Evolutionary conservation across 164 flowering plant genomes (phyloP).

Genomic region (Umbilicus rupestris): DNA sequence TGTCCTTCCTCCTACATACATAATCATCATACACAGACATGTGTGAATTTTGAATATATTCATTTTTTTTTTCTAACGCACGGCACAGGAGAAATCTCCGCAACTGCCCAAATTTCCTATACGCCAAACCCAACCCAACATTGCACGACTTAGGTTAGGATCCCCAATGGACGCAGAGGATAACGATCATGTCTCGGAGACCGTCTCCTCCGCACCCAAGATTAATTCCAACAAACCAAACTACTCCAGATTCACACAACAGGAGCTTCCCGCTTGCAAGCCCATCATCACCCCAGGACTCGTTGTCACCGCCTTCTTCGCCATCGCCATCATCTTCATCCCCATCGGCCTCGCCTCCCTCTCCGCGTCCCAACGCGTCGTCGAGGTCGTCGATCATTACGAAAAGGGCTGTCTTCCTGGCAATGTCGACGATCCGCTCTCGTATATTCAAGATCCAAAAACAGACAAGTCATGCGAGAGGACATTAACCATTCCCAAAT

Average conservation of each 20-base stretch:
- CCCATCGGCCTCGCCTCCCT: slow-evolving; percentile 4
- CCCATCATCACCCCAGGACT: slow-evolving; percentile 3
- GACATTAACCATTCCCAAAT: slow-evolving; percentile 50
- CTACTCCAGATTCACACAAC: slow-evolving; percentile 7
- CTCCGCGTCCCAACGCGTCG: slow-evolving; percentile 20
- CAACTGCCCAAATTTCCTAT: neutral
- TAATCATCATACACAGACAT: no score
- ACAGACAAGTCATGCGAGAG: slow-evolving; percentile 44
- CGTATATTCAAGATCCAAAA: slow-evolving; percentile 37
- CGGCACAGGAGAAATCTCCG: neutral
- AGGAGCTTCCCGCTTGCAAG: slow-evolving; percentile 11
- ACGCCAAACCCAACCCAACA: neutral
- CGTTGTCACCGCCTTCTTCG: neutral
- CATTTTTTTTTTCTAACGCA: no score
- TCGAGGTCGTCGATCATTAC: slow-evolving; percentile 73
- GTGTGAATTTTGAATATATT: no score
- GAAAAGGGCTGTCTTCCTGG: slow-evolving; percentile 64
- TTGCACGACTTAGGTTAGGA: no score
- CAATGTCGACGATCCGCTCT: slow-evolving; percentile 25
- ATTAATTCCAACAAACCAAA: slow-evolving; percentile 2
- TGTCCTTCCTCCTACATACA: no score
- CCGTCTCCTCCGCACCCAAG: neutral
- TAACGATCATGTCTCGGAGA: neutral
- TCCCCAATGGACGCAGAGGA: neutral
- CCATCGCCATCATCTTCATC: slow-evolving; percentile 1